phyloP scores from a whole-genome alignment of 75 land plant species.

The Ceratopteris richardii region DNA sequence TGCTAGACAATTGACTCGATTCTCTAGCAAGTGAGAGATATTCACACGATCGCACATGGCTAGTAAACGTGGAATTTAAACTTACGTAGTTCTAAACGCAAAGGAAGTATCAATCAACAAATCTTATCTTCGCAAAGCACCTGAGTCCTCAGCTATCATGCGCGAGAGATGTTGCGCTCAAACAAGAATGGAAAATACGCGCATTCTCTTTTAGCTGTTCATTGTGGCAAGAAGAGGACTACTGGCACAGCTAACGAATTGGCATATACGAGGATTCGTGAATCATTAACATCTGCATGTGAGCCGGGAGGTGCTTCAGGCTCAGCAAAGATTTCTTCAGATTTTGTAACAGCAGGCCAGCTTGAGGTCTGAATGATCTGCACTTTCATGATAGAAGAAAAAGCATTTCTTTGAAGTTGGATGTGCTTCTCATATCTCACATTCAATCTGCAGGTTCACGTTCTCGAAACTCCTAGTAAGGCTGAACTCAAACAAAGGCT shows the following conservation, averaged over 20 bases:
- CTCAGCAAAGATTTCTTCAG: background rate
- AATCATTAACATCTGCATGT: no score
- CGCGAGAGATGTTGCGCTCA: background rate
- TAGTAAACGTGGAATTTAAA: no score
- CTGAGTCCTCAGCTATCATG: no score
- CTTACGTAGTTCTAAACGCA: no score
- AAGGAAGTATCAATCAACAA: no score
- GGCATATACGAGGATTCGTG: no score
- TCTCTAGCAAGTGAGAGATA: no score
- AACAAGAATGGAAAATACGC: conserved; percentile 8
- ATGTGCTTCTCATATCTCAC: no score
- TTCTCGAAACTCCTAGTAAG: conserved; percentile 41
- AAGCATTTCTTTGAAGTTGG: background rate
- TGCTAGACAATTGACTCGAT: no score
- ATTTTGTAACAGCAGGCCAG: conserved; percentile 1
- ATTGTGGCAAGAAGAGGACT: conserved; percentile 26
- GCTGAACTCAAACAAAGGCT: conserved; percentile 43
- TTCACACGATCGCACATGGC: no score
- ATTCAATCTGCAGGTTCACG: conserved; percentile 75
- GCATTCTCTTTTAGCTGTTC: conserved; percentile 47
- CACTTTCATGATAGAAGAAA: background rate
- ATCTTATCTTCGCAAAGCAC: no score
- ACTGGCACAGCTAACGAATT: no score
- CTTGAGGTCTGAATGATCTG: conserved; percentile 1
- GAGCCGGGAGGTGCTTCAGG: background rate